phyloP scores from a whole-genome alignment of 2,329 filamentous ascomycete genomes.

The Trichoderma pleuroti region DNA sequence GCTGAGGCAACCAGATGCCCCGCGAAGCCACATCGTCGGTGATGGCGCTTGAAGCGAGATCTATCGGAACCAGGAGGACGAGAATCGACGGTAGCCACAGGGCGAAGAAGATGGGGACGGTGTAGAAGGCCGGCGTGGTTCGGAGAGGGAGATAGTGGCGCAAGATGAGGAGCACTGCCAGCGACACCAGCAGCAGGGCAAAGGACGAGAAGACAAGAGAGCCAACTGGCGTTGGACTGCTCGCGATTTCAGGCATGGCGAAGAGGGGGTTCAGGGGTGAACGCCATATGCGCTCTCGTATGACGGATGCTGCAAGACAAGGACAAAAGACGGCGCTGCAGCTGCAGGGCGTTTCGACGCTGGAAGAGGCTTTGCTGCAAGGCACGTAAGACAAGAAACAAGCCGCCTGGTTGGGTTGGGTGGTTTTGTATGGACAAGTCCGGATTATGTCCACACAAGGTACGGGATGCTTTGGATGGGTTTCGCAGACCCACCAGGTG shows the following conservation, averaged over 20 bases:
- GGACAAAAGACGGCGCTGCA: not conserved
- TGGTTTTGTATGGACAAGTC: not conserved
- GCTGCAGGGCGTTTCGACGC: not conserved
- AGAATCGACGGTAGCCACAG: conserved; percentile 88
- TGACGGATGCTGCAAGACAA: conserved; percentile 1
- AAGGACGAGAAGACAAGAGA: conserved; percentile 75
- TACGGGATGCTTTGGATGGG: not conserved
- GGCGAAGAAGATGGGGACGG: conserved; percentile 93
- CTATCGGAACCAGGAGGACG: conserved; percentile 88
- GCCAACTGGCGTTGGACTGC: conserved; percentile 62
- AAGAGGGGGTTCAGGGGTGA: conserved; percentile 23
- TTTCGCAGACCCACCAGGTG: not conserved
- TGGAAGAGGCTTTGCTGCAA: not conserved
- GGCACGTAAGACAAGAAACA: not conserved
- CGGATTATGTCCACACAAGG: not conserved
- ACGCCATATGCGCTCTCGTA: conserved; percentile 28
- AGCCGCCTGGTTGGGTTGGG: not conserved
- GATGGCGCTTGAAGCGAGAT: conserved; percentile 81
- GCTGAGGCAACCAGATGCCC: conserved; percentile 82
- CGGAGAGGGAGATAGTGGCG: conserved; percentile 89
- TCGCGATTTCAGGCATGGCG: conserved; percentile 51
- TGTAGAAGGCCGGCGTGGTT: conserved; percentile 82
- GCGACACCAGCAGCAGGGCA: conserved; percentile 69
- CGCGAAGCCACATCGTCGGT: conserved; percentile 66
- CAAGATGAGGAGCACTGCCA: conserved; percentile 76